Evolutionary conservation across 1,284 basidiomycete species (phyloP), one percentile per base, ranked within the genome.

Genomic region (Termitomyces sp.): DNA sequence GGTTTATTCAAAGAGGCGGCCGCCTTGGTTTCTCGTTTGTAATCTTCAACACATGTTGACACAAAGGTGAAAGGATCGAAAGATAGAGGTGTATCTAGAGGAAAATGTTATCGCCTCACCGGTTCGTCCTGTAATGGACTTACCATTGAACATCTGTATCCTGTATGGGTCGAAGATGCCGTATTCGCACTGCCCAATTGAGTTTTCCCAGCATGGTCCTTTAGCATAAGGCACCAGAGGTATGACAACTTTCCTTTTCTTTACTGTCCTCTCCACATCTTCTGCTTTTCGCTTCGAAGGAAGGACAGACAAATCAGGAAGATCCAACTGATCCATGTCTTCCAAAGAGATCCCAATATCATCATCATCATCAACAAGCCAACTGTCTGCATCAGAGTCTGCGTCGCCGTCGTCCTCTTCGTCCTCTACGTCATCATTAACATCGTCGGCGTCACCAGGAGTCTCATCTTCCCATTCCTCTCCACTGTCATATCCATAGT

Each of bases 381-480:
- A 89, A 60, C 78, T 81, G 50, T 88, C 88, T 59, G 83, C 57
- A 62, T 89, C 86, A n/a, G 84, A 86, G 66, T 88, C 87, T 1
- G 63, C 66, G 14, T 79, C 82, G 10, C 86, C 85, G 9, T 67
- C 75, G 0, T 74, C 79, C 8, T 83, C 84, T 14, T 87, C 84
- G 1, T 81, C 84, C 28, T 86, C 87, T 41, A 72, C 81, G 40
- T 82, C 83, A 26, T 87, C 83, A 1, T 78, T 73, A 33, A 89
- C 80, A 60, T 88, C 84, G 58, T 91, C 89, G 4, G 79, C 88
- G 33, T 81, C 86, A 10, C 80, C 88, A 16, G 74, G 72, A 18
- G 76, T 76, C 66, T 91, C 91, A 47, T 84, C 86, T 57, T 90
- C 89, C 89, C 90, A 93, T 61, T 93, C 90, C 59, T 82, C 89